Percentiles rank a stretch among this genome's conserved stretches.
Conservation (phyloP, 805 yeast genomes). For the Starmerella kuoi region DNA sequence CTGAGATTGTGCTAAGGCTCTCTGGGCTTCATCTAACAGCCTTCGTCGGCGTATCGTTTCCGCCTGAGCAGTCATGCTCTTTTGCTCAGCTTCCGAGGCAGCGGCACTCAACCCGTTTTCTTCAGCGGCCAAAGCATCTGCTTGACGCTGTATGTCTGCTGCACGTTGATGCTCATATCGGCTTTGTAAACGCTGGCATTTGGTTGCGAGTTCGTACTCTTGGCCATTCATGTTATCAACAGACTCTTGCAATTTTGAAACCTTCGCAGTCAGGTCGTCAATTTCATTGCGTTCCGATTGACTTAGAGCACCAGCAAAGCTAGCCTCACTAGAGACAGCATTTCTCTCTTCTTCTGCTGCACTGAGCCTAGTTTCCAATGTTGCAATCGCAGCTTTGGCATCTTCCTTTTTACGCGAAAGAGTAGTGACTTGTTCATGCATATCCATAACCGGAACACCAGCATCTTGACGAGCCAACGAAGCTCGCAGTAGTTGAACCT, state of each 20-base stretch:
- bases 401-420: constrained; percentile 1
- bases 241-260: background rate
- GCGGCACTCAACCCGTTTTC: background rate
- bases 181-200: background rate
- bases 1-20: background rate
- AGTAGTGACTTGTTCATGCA: background rate
- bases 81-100: constrained; percentile 3
- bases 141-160: constrained; percentile 2
- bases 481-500: constrained; percentile 35
- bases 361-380: background rate
- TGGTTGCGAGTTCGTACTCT: background rate
- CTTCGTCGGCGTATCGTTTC: background rate
- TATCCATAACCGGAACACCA: background rate
- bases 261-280: background rate
- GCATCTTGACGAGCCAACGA: constrained; percentile 1
- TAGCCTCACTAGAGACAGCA: background rate
- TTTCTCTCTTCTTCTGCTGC: background rate
- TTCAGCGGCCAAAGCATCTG: background rate
- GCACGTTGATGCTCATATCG: background rate
- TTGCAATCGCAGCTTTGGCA: background rate
- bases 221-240: background rate
- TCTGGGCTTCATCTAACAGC: background rate
- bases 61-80: background rate
- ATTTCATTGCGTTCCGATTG: constrained; percentile 4
- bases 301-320: constrained; percentile 5